Evolutionary conservation across 768 basidiomycete genomes (phyloP).

Genomic region (Suillus sp.): DNA sequence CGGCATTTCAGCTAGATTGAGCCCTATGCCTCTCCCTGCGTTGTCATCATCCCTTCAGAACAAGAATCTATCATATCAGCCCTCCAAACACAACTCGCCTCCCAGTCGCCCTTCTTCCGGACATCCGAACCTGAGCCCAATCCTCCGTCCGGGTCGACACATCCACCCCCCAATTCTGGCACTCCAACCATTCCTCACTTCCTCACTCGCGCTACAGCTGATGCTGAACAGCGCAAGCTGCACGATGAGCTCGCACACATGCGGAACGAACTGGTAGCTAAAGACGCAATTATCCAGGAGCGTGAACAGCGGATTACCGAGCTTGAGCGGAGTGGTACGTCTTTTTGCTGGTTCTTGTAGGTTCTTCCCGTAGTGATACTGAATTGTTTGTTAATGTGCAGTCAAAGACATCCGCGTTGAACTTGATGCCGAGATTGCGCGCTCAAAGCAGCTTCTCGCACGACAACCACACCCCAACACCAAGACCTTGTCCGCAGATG

Average conservation of each 20-base stretch:
- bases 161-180: background rate
- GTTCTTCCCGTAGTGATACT: slow-evolving; percentile 8
- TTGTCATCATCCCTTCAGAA: slow-evolving; percentile 40
- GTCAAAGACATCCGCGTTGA: slow-evolving; percentile 55
- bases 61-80: slow-evolving; percentile 47
- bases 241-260: slow-evolving; percentile 51
- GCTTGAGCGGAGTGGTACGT: slow-evolving; percentile 52
- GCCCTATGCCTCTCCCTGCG: background rate
- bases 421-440: slow-evolving; percentile 64
- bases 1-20: background rate
- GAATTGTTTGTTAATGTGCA: slow-evolving; percentile 27
- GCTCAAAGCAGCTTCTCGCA: slow-evolving; percentile 45
- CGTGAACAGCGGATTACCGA: slow-evolving; percentile 50
- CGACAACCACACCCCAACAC: slow-evolving; percentile 41
- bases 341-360: slow-evolving; percentile 1
- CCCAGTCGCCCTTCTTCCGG: slow-evolving; percentile 55
- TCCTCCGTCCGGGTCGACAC: background rate
- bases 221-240: slow-evolving; percentile 60
- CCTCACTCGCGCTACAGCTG: slow-evolving; percentile 71
- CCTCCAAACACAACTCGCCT: slow-evolving; percentile 55
- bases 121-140: slow-evolving; percentile 17
- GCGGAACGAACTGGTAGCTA: slow-evolving; percentile 45
- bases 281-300: slow-evolving; percentile 41
- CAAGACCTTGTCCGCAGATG: slow-evolving; percentile 40
- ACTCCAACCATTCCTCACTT: slow-evolving; percentile 54